phyloP scores from a whole-genome alignment of 208 protist genomes.

The Leishmania arabica region DNA sequence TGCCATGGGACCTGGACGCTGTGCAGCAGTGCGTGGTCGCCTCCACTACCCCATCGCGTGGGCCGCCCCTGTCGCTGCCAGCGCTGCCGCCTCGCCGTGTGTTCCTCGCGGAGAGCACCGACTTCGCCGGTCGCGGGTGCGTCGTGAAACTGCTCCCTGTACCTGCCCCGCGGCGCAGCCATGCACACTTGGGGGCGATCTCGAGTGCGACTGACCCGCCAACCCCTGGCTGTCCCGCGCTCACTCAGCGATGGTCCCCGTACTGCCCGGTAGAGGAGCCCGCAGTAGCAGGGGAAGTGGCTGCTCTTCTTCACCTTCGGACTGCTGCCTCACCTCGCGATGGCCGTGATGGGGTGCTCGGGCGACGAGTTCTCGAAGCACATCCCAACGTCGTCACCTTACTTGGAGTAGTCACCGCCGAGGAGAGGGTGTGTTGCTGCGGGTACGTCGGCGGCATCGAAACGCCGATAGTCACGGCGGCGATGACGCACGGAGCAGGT shows the following conservation, averaged over 20 bases:
- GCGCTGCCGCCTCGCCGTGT: neutral
- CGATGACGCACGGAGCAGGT: neutral
- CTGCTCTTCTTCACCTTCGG: neutral
- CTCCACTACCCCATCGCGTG: neutral
- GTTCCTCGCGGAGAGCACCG: neutral
- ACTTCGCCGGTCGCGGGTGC: neutral
- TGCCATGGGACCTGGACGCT: neutral
- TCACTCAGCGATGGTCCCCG: neutral
- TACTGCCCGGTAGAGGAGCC: neutral
- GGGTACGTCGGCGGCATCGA: neutral
- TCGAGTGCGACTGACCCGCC: neutral
- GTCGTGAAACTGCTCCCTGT: neutral
- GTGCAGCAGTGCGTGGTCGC: neutral
- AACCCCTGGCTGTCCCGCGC: neutral
- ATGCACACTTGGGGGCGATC: neutral
- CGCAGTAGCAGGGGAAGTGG: neutral
- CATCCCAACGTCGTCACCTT: neutral
- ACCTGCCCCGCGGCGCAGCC: no score
- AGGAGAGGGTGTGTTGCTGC: neutral
- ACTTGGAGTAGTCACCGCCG: neutral
- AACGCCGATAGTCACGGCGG: neutral
- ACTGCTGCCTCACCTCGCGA: neutral
- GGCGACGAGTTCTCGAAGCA: neutral
- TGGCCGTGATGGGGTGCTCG: neutral
- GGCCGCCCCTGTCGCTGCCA: neutral